phyloP scores from a whole-genome alignment of 129 eudicot genomes.

The Solidago caesia region DNA sequence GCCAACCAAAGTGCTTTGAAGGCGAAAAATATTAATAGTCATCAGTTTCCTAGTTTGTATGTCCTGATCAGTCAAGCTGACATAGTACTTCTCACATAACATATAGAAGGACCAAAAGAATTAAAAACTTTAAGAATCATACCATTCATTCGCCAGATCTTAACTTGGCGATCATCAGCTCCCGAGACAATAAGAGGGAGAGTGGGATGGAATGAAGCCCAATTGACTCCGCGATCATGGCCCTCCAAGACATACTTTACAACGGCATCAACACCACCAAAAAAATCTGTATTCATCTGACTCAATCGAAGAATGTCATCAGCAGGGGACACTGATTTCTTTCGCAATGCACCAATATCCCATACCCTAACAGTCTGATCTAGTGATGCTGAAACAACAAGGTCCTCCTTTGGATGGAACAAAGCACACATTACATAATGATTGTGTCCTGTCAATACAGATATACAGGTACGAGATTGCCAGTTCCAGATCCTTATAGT shows the following conservation, averaged over 20 bases:
- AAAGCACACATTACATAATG: constrained; percentile 77
- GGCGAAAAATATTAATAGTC: neutral
- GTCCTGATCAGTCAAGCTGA: constrained; percentile 12
- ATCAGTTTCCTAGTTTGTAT: neutral
- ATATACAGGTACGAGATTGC: constrained; percentile 75
- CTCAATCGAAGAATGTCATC: constrained; percentile 63
- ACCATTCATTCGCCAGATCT: constrained; percentile 78
- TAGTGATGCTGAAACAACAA: constrained; percentile 70
- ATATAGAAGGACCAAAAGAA: neutral
- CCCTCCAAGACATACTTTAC: constrained; percentile 68
- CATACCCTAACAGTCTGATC: constrained; percentile 79
- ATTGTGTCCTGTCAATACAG: constrained; percentile 76
- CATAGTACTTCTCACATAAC: neutral
- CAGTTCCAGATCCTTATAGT: constrained; percentile 77
- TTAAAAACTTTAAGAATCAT: constrained; percentile 4
- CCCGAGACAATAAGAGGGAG: constrained; percentile 66
- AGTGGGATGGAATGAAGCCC: constrained; percentile 75
- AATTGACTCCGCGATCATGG: constrained; percentile 67
- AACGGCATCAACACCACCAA: constrained; percentile 78
- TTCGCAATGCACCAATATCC: constrained; percentile 68
- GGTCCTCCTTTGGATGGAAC: constrained; percentile 72
- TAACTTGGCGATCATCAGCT: constrained; percentile 72
- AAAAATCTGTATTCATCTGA: constrained; percentile 67
- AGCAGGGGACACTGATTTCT: constrained; percentile 70
- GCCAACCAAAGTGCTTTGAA: neutral